These are phyloP conservation scores for Goffeauzyma gilvescens DNA, from an alignment of 768 basidiomycete genomes.

Conservation along the genomic window DNA sequence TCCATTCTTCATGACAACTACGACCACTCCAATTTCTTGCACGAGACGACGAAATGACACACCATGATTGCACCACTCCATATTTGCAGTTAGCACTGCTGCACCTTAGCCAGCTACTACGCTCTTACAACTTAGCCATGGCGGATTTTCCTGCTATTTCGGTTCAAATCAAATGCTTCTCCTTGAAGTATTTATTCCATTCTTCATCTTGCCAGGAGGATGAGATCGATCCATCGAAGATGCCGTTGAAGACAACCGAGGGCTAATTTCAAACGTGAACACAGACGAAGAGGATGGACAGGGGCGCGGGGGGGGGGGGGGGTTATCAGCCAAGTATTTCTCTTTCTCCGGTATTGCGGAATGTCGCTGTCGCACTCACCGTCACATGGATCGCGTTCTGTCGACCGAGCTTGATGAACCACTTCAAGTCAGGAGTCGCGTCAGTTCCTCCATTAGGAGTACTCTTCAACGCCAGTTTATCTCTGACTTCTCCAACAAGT, in stretches of 20 bases:
- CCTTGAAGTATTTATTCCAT: slow-evolving; percentile 57
- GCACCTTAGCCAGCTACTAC: no score
- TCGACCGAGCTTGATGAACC: slow-evolving; percentile 70
- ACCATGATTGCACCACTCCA: no score
- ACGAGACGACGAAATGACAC: no score
- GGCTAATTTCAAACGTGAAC: slow-evolving; percentile 24
- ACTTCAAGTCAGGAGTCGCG: slow-evolving; percentile 72
- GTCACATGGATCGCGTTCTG: slow-evolving; percentile 88
- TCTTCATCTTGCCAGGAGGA: slow-evolving; percentile 66
- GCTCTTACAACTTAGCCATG: no score
- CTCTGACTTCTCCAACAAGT: slow-evolving; percentile 41
- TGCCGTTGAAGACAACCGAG: slow-evolving; percentile 33
- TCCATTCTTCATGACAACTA: no score
- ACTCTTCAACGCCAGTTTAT: slow-evolving; percentile 45
- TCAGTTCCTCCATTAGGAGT: slow-evolving; percentile 55
- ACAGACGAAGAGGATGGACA: neutral
- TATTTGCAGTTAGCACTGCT: no score
- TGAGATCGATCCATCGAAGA: slow-evolving; percentile 48
- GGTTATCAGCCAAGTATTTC: no score
- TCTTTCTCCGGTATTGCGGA: slow-evolving; percentile 56
- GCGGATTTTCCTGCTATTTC: no score
- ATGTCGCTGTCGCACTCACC: slow-evolving; percentile 43
- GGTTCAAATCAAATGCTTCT: no score
- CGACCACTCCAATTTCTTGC: no score
- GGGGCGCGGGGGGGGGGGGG: slow-evolving; percentile 1